Evolutionary conservation across 148 eudicot species (phyloP).

Genomic region (Chenopodium berlandieri): DNA sequence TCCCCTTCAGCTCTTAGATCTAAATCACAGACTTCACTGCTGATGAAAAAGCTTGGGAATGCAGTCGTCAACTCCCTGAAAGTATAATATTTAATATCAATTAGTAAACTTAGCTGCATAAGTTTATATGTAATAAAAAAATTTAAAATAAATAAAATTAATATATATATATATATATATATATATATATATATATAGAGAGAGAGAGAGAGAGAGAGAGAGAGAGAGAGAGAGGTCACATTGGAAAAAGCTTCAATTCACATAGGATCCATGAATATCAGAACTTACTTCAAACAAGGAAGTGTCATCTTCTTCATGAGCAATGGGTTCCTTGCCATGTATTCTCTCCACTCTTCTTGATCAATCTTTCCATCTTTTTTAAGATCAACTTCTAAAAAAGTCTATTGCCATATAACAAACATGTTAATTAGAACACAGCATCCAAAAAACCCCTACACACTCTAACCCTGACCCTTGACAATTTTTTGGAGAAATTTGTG

Average conservation of each 20-base stretch:
- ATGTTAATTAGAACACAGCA: background rate
- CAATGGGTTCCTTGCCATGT: constrained; percentile 45
- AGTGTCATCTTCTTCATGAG: constrained; percentile 44
- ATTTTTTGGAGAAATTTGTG: background rate
- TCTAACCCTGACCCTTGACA: background rate
- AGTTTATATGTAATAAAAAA: no score
- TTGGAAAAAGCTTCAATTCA: background rate
- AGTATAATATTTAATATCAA: background rate
- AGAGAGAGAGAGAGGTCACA: no score
- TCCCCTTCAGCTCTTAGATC: constrained; percentile 14
- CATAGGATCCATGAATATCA: background rate
- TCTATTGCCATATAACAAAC: constrained; percentile 22
- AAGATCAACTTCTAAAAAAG: constrained; percentile 48
- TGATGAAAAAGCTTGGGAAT: constrained; percentile 60
- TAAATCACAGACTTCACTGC: constrained; percentile 24
- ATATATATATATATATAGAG: no score
- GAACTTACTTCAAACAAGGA: constrained; percentile 44
- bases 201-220: no score
- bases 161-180: no score
- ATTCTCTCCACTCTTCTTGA: constrained; percentile 55
- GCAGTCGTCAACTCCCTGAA: constrained; percentile 63
- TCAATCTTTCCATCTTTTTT: constrained; percentile 62
- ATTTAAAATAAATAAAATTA: no score
- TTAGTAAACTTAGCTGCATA: background rate
- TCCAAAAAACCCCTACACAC: background rate